Evolutionary conservation across 768 basidiomycete species (phyloP), one percentile per base, ranked within the genome.

Genomic region (Mrakia gelida): DNA sequence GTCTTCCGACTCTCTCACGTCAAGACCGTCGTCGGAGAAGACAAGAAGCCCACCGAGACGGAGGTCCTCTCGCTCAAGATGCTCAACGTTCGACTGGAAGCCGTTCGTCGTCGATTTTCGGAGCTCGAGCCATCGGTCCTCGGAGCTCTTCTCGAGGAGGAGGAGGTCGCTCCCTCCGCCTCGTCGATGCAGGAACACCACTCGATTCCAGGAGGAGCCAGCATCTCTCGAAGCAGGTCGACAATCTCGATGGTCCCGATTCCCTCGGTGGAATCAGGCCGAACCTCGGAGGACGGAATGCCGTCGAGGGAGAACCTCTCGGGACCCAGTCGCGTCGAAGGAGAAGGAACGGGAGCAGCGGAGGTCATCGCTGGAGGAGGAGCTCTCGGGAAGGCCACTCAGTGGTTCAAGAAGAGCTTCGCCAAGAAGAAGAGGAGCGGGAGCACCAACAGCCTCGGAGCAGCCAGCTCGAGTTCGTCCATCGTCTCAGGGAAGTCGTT

Each of bases 1-100:
- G 86, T 85, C 3, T 85, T 85, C 84, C 83, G 86, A 7, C 80
- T 87, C 11, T 84, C 85, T 23, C 85, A 86, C 41, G 77, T 87
- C 13, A 81, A 74, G 56, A 75, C 80, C 45, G 75, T 78, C 11
- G 75, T 78, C 28, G 82, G 82, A 54, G 79, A 74, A 52, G 79
- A 81, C 54, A 59, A 79, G 30, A n/a, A 52, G 2, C 77, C 75
- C 0, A 78, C 78, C 6, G 81, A 81, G 41, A 71, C 80, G 7
- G 85, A 85, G 72, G 80, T 85, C 56, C 81, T 82, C 21, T 82
- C 81, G 43, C 83, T 86, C 63, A 80, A 80, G 43, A 79, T 86
- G 13, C 82, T 87, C 59, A 85, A 86, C 77, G 79, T 80, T 6
- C 83, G 86, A 6, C 82, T 87, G 65, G 86, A 86, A 45, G 81